Base-by-base conservation (phyloP, 495 filamentous ascomycete species). In the Daldinia concentrica region DNA sequence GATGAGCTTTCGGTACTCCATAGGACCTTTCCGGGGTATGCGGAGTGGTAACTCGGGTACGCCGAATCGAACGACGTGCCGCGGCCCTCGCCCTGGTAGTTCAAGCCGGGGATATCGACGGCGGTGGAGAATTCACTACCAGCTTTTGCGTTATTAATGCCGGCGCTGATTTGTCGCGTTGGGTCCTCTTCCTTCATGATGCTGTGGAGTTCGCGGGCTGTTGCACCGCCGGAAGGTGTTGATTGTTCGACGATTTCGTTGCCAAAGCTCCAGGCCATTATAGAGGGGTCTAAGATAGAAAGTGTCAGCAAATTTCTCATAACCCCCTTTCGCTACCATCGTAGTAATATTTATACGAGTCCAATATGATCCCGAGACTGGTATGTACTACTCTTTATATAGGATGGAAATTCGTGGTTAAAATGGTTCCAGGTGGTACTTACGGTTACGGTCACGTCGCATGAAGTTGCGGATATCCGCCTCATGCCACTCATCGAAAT, bases 41-140 rank as follows among this genome's bases (percentile, higher is more conserved):
- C 62, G 7, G 17, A 48, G 66, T 80, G 80, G 75, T 85, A 86
- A 54, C 52, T 58, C 7, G 79, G 71, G 55, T 76, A 82, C 12
- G 76, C 72, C 7, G 73, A 73, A n/a, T 58, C n/a, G 41, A 64
- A 74, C 1, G 75, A 75, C 0, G 75, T 75, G 6, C 81, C 80
- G 8, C 69, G 63, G 4, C 83, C 83, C 57, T 85, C 84, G 34
- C 83, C 84, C 45, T 85, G 83, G 74, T 86, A 86, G 71, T 86
- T 85, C 36, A 86, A 43, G 4, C 81, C 78, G 6, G 79, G 75
- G 51, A 86, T 75, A 61, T 85, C 84, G 32, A 84, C 15, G 3
- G 75, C 77, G 9, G 59, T 50, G 45, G 81, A 70, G 6, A 85
- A 72, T 6, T 76, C 64, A 7, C 56, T 78, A 19, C 59, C 69